These are phyloP conservation scores for Omphalotus olearius DNA, from an alignment of 1,284 basidiomycete genomes.

Conservation along the genomic window DNA sequence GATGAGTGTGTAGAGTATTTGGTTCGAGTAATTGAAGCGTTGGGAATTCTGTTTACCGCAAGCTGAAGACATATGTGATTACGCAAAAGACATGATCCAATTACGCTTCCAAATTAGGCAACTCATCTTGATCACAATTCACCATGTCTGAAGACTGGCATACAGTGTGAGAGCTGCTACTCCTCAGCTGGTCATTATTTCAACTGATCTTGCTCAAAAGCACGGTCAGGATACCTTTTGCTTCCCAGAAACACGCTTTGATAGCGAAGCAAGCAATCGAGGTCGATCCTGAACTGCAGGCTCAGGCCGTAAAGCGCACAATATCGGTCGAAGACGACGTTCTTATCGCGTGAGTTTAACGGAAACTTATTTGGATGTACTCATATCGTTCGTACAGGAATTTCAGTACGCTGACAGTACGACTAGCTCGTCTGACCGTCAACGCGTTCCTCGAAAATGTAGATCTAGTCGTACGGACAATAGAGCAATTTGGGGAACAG, in stretches of 20 bases:
- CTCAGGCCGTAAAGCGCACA: constrained; percentile 69
- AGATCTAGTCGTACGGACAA: constrained; percentile 79
- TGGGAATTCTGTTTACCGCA: constrained; percentile 33
- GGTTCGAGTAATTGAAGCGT: constrained; percentile 26
- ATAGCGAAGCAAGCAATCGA: constrained; percentile 80
- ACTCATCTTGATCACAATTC: background rate
- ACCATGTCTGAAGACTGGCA: constrained; percentile 26
- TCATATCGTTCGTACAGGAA: constrained; percentile 37
- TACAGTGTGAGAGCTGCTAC: constrained; percentile 24
- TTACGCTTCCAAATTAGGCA: too few species aligned
- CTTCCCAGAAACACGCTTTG: constrained; percentile 63
- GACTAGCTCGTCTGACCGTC: constrained; percentile 76
- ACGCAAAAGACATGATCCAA: too few species aligned
- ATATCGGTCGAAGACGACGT: constrained; percentile 60
- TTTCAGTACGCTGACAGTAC: constrained; percentile 74
- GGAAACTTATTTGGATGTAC: constrained; percentile 1
- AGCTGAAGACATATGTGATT: too few species aligned
- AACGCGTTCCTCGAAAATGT: constrained; percentile 87
- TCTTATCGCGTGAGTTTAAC: constrained; percentile 61
- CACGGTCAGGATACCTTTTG: constrained; percentile 74
- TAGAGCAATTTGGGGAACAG: constrained; percentile 71
- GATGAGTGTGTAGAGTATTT: constrained; percentile 10
- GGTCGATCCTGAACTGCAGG: constrained; percentile 82
- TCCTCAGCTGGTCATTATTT: background rate
- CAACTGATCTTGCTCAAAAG: constrained; percentile 32